Evolutionary conservation across 2,329 filamentous ascomycete species (phyloP), one percentile per base, ranked within the genome.

Genomic region (Fusarium sarcochroum): DNA sequence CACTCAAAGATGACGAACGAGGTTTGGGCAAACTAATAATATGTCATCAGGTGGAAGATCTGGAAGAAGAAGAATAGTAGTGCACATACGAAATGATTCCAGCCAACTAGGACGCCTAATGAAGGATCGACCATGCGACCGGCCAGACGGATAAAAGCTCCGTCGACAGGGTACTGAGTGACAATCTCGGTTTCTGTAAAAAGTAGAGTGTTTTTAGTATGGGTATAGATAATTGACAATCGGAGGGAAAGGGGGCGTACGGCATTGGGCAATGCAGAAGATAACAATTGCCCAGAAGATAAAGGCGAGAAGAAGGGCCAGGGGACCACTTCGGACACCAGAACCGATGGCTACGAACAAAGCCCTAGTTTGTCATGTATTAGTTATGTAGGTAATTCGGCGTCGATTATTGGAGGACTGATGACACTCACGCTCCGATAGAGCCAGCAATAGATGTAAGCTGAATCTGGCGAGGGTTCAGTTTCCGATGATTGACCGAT

Each of bases 71-170:
- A 5, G 34, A 35, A 17, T 2, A 15, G 3, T 6, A 4, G 7
- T 35, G 17, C 4, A 35, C 34, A 11, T 14, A 41, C 27, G 13
- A 52, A 44, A 8, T 52, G 49, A 10, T 52, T 52, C 49, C 49
- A 44, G 5, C 49, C 38, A 52, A 52, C 20, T 14, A 35, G 15
- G 6, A 52, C 49, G 2, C 38, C 49, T 3, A 52, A 27, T 4
- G 49, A 37, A 14, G 49, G 38, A 21, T 52, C 49, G 6, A 44
- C 49, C 49, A 52, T 52, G 32, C 38, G 49, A 34, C 49, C 27
- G 0, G 49, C 49, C 7, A 44, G 20, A 17, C 38, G 49, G 6
- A 45, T 45, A 25, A 45, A 53, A 0, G 38, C 34, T 34, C 50
- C 50, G 20, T 53, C 50, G 2, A 53, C 9, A 3, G 38, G 50